A percentile compares a stretch with the other conserved stretches of the same genome.
Conservation (phyloP, 306 rosid species). For the Hylodesmum podocarpum region DNA sequence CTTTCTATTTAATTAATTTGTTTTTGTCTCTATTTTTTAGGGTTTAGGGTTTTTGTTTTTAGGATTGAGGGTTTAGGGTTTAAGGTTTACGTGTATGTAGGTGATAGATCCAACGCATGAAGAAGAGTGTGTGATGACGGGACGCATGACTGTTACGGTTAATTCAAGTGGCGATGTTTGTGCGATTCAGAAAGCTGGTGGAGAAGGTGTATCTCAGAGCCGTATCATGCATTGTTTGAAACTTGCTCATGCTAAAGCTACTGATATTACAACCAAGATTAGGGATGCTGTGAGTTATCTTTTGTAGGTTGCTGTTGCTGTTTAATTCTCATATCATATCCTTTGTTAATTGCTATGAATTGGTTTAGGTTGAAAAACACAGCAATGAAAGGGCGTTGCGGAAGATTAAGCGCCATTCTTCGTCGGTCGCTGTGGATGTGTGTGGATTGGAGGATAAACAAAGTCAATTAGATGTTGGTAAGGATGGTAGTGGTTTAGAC, state of each 20-base stretch:
- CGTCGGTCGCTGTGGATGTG: conserved; percentile 50
- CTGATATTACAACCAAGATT: conserved; percentile 74
- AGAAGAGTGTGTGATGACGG: conserved; percentile 91
- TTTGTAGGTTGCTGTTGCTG: not conserved
- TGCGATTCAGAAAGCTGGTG: conserved; percentile 93
- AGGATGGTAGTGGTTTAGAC: conserved; percentile 28
- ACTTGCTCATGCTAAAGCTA: conserved; percentile 82
- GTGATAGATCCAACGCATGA: conserved; percentile 85
- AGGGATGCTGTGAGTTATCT: conserved; percentile 67
- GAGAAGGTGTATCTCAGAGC: conserved; percentile 62
- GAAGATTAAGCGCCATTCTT: conserved; percentile 72
- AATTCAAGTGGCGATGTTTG: conserved; percentile 86
- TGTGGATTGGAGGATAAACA: conserved; percentile 34
- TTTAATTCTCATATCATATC: not conserved
- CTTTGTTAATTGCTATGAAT: conserved; percentile 5
- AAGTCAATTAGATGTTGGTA: conserved; percentile 39
- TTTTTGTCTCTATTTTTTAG: not conserved
- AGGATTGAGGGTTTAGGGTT: not conserved
- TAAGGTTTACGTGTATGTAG: conserved; percentile 36
- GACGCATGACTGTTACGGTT: conserved; percentile 86
- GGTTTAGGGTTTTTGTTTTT: not conserved
- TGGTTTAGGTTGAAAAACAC: conserved; percentile 62
- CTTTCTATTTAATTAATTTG: not conserved
- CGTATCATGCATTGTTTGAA: conserved; percentile 80
- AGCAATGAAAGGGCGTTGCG: conserved; percentile 62